Percentiles rank a stretch among this genome's conserved stretches.
Evolutionary conservation across 805 yeast genomes (phyloP).

Genomic region (Kluyveromyces lactis): DNA sequence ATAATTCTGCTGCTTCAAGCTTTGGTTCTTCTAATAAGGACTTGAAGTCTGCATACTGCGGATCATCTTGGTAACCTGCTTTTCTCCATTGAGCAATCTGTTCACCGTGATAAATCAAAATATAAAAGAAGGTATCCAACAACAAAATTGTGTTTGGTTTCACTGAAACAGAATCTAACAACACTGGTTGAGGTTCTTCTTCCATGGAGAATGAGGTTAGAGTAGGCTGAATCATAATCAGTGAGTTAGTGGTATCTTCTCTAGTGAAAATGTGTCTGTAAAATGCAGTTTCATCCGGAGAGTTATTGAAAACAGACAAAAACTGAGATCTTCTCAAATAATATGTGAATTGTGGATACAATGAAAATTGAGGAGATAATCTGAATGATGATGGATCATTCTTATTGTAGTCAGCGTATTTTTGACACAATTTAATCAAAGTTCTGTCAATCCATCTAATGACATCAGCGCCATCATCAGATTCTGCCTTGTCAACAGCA

Average conservation of each 20-base stretch:
- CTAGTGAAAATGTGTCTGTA: slow-evolving; percentile 86
- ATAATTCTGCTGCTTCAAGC: slow-evolving; percentile 83
- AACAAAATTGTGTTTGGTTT: slow-evolving; percentile 80
- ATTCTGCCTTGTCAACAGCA: slow-evolving; percentile 72
- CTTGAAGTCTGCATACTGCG: slow-evolving; percentile 83
- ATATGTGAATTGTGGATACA: slow-evolving; percentile 93
- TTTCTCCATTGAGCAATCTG: slow-evolving; percentile 95
- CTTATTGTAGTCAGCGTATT: slow-evolving; percentile 87
- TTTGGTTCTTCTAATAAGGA: slow-evolving; percentile 82
- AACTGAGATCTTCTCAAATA: slow-evolving; percentile 95
- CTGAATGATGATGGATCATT: slow-evolving; percentile 79
- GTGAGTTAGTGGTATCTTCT: slow-evolving; percentile 86
- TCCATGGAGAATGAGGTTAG: slow-evolving; percentile 78
- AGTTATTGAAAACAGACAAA: slow-evolving; percentile 90
- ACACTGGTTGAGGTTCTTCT: slow-evolving; percentile 82
- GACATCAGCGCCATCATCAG: slow-evolving; percentile 88
- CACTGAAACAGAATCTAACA: slow-evolving; percentile 87
- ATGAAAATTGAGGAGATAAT: slow-evolving; percentile 71
- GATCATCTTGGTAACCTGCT: slow-evolving; percentile 86
- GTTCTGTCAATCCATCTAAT: slow-evolving; percentile 92
- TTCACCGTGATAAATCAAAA: slow-evolving; percentile 90
- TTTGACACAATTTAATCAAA: slow-evolving; percentile 81
- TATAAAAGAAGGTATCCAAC: slow-evolving; percentile 94
- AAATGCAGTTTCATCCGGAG: slow-evolving; percentile 98
- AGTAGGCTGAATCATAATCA: slow-evolving; percentile 97